Evolutionary conservation across 1,284 basidiomycete genomes (phyloP), one percentile per base, ranked within the genome.

Genomic region (Afroboletus lepidellus): DNA sequence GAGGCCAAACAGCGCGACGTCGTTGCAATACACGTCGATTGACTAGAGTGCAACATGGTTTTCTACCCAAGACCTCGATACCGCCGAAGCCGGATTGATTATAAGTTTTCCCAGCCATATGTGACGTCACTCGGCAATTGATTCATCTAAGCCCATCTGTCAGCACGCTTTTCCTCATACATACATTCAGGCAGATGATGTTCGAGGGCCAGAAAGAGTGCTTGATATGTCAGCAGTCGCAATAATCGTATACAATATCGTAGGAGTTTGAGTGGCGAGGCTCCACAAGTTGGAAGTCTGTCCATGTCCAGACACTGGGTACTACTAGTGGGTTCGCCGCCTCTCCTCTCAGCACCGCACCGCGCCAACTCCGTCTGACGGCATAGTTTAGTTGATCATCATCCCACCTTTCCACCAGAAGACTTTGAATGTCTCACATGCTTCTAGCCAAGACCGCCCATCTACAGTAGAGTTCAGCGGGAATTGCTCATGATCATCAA

Each of bases 401-500:
- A 18, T 9, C 12, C 25, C 37, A 11, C 42, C 12, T 45, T 57
- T 6, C 34, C n/a, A n/a, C 16, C 20, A 29, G 36, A 20, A 8
- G 41, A 41, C 13, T 34, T 33, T 8, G n/a, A 20, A 16, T 2
- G 11, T 24, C 32, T 25, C 13, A 20, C 21, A 24, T 16, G 12
- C 27, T 23, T 29, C 25, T 30, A 32, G 15, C 51, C 29, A n/a
- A 16, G 21, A n/a, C 13, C 3, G 2, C 20, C 33, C 41, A 21
- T 44, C 23, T 55, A 33, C 29, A 42, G 53, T 34, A 50, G 30
- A 8, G 34, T 25, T 41, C n/a, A 37, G n/a, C n/a, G n/a, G n/a
- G n/a, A 34, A 43, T 7, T 7, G 21, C 9, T 27, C 15, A 18
- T n/a, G 30, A 49, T 34, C n/a, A 27, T 38, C 27, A 36, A 11